phyloP scores from a whole-genome alignment of 2,329 filamentous ascomycete genomes.

The Magnaporthiopsis incrustans region DNA sequence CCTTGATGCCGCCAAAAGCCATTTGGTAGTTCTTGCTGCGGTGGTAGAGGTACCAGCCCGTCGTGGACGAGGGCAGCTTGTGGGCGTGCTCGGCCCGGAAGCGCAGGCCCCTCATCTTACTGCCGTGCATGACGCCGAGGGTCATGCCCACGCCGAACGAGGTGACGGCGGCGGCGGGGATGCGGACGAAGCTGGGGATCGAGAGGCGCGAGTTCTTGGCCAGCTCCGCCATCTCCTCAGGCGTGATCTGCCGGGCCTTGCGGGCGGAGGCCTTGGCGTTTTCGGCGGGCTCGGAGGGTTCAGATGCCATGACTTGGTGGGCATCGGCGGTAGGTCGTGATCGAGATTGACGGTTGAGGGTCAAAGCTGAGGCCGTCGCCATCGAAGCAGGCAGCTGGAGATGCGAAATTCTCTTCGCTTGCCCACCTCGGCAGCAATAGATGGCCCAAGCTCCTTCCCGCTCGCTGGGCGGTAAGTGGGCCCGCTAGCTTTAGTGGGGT shows the following conservation, averaged over 20 bases:
- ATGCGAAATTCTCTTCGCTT: background rate
- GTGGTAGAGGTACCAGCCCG: conserved; percentile 97
- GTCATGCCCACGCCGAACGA: conserved; percentile 62
- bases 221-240: conserved; percentile 24
- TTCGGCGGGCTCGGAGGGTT: background rate
- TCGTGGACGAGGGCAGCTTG: conserved; percentile 72
- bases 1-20: conserved; percentile 66
- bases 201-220: conserved; percentile 43
- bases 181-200: conserved; percentile 55
- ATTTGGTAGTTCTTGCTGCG: conserved; percentile 94
- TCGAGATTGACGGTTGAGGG: too few species aligned
- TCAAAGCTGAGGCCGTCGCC: background rate
- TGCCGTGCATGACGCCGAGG: conserved; percentile 65
- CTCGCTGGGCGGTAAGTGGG: background rate
- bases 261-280: background rate
- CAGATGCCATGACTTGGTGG: background rate
- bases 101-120: conserved; percentile 64
- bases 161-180: conserved; percentile 54
- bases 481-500: background rate
- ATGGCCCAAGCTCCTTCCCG: conserved; percentile 13
- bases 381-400: background rate
- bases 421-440: background rate
- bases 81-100: conserved; percentile 97
- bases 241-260: conserved; percentile 8
- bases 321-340: too few species aligned